Percentiles rank a stretch among this genome's conserved stretches.
phyloP scores from a whole-genome alignment of 352 stramenopile genomes.

The Salisapilia sapeloensis region DNA sequence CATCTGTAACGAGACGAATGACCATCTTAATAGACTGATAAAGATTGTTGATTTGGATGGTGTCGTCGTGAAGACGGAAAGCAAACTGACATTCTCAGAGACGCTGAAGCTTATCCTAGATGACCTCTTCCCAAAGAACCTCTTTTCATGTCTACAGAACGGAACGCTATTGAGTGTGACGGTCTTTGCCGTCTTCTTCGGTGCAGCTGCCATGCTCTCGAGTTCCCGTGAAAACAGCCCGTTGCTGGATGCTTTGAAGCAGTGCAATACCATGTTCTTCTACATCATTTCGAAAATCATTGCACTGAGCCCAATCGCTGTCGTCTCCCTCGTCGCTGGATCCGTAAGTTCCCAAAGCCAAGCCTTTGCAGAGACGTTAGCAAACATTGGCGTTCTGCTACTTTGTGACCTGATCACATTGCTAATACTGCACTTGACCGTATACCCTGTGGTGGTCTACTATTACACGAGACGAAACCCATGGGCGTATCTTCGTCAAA shows the following conservation, averaged over 20 bases:
- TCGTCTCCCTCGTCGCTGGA: conserved; percentile 51
- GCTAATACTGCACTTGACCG: conserved; percentile 27
- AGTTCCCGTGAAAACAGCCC: conserved; percentile 33
- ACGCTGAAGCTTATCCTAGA: conserved; percentile 40
- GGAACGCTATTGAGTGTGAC: conserved; percentile 37
- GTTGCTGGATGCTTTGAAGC: conserved; percentile 32
- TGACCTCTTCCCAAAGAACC: conserved; percentile 30
- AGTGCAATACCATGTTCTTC: conserved; percentile 63
- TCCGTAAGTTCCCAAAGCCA: conserved; percentile 32
- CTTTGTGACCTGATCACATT: conserved; percentile 26
- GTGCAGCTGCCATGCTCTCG: conserved; percentile 25
- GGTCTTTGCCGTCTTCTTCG: conserved; percentile 44
- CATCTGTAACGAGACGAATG: neutral
- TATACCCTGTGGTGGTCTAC: conserved; percentile 35
- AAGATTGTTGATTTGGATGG: conserved; percentile 22
- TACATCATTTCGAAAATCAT: conserved; percentile 42
- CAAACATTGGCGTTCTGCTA: conserved; percentile 37
- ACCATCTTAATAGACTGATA: neutral
- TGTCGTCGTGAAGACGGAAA: conserved; percentile 10
- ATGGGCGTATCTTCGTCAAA: conserved; percentile 36
- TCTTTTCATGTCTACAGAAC: conserved; percentile 33
- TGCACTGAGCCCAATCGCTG: conserved; percentile 39
- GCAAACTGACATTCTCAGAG: conserved; percentile 15
- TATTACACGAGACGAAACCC: conserved; percentile 23
- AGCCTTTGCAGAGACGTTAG: conserved; percentile 17